Evolutionary conservation across 768 basidiomycete genomes (phyloP), one percentile per base, ranked within the genome.

Genomic region (Ramaria sp.): DNA sequence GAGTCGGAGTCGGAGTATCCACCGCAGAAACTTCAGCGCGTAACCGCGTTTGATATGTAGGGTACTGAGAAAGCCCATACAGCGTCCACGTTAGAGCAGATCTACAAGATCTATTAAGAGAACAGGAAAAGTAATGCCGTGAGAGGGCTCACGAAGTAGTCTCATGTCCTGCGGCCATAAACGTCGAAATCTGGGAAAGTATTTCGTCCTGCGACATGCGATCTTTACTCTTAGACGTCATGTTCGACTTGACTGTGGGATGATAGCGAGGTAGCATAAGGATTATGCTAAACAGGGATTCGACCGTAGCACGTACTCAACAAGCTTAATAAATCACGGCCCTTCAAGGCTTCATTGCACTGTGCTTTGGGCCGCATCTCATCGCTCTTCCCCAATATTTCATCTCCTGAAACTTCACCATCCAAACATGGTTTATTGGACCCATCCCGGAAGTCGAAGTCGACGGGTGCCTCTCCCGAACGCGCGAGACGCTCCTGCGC

Each of bases 81-180:
- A 85, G 69, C 52, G 76, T 76, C 82, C 82, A 86, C 6, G 79
- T 72, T 15, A 84, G 67, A 3, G 80, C 77, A 5, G 72, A 72
- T 0, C 48, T 50, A 34, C 30, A 36, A 50, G 25, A 43, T 51
- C n/a, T n/a, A 39, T 30, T 32, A 54, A 64, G 5, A 68, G 64
- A 6, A 15, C 3, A 12, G 6, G 27, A 3, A 32, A 24, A 34
- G 48, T 4, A 34, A n/a, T n/a, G 12, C 16, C n/a, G 13, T 20
- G 12, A 36, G 28, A 15, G 36, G 30, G 18, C 13, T 32, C 28
- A 50, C 48, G 78, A 71, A 16, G 76, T 76, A 1, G 81, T 82
- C 63, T 85, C 82, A 67, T 85, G 77, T 10, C 83, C 83, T 4
- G 80, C 78, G 13, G 77, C 71, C 28, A 84, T 70, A 62, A 84